Evolutionary conservation across 805 yeast species (phyloP), one percentile per base, ranked within the genome.

Genomic region (Cyberlindnera veronae): DNA sequence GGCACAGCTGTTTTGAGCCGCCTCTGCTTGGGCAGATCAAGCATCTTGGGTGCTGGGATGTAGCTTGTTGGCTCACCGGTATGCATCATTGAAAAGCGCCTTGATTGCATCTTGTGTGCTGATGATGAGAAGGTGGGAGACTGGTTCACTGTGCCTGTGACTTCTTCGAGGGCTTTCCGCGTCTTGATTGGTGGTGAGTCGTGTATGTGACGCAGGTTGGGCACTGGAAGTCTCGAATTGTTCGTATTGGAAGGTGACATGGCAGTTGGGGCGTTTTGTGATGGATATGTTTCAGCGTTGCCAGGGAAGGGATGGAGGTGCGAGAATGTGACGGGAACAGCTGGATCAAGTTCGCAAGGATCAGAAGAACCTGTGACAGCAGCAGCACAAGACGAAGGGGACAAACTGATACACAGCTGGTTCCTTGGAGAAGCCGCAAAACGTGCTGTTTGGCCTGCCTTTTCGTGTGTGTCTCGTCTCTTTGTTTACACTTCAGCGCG

Each of bases 131-230:
- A 45, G 6, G 37, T 33, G 13, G 58, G 58, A 5, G 57, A 49
- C 11, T 28, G 38, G 32, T 53, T 50, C 21, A 46, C 22, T 19
- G 42, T 42, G 19, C 45, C 48, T 3, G 52, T 49, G 11, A 44
- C 38, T 15, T 50, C 54, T 12, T 31, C 26, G 3, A 55, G 38
- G 0, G 51, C 56, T 24, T 54, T 53, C 32, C 60, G 42, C 31
- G 33, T 42, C 43, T 55, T 55, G 13, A 45, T 29, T 3, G 57
- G 60, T 3, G 60, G 60, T 1, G 54, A 45, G 0, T 35, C 44
- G 17, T 46, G 42, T 2, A 22, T 7, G 7, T 18, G 20, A 18
- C 54, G 39, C 3, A 42, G 23, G 18, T 20, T 35, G 9, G 41
- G 33, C 3, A 42, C 32, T 3, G 53, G 56, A 3, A 46, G 36